Base-by-base conservation (phyloP, 176 grass and related monocot species). In the Oryza australiensis region DNA sequence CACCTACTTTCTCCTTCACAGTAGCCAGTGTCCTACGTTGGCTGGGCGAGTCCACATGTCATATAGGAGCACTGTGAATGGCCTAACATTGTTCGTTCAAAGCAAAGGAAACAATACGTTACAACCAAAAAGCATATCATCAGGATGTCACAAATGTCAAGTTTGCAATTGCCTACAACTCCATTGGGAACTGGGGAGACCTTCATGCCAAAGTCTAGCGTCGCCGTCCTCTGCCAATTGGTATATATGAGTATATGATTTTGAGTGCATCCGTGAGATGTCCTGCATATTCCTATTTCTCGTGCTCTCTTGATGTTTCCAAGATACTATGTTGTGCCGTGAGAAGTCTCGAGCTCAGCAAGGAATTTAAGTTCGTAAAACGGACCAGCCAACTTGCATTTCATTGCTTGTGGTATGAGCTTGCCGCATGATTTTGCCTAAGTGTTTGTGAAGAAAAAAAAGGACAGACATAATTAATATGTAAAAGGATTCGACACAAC, bases 161-260 rank as follows among this genome's bases (percentile, higher is more conserved):
- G 72, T 33, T 29, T 84, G 82, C 72, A 76, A 29, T 24, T 84
- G 30, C 63, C 23, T 23, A 4, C 45, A 68, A 76, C 3, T 57
- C 76, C 46, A 46, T 84, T 29, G 63, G 45, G 45, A 18, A 33
- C 76, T 29, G 63, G 45, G 45, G 12, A 76, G 46, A 60, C 64
- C 72, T 29, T 55, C 72, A 2, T 2, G 2, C 66, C 66, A 32
- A 23, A 32, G 34, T 24, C 34, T 40, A 12, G 12, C 42, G 12
- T 45, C 11, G 2, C 38, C 38, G 7, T 40, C 42, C 12, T 62
- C 13, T 24, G 38, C 12, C 22, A 26, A 33, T 27, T n/a, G n/a
- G 15, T 40, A n/a, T n/a, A n/a, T n/a, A n/a, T n/a, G n/a, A n/a
- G 15, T 76, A 2, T 1, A 64, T 28, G 12, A 7, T 62, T 37